These are phyloP conservation scores for Anthracocystis panici-leucophaei DNA, from an alignment of 1,284 basidiomycete genomes.

Conservation along the genomic window DNA sequence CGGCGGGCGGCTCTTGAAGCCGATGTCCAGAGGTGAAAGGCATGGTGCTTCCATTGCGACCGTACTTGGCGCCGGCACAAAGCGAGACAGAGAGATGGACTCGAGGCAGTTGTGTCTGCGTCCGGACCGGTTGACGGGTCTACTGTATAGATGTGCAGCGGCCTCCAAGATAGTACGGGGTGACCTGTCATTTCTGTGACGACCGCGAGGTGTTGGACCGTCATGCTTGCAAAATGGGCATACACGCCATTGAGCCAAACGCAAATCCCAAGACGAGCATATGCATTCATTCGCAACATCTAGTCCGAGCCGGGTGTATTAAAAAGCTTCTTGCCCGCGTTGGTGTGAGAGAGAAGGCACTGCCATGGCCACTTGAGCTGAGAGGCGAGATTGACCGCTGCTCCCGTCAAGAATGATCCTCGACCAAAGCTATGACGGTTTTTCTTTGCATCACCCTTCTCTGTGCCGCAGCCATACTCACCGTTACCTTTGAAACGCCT, in stretches of 20 bases:
- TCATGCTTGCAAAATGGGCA: neutral
- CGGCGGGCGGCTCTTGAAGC: neutral
- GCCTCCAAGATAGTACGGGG: neutral
- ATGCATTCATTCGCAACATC: constrained; percentile 3
- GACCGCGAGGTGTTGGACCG: neutral
- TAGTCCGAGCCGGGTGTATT: neutral
- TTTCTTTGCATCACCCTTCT: neutral
- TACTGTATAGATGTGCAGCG: neutral
- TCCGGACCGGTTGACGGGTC: neutral
- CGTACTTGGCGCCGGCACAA: too few relatives aligned
- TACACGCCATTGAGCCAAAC: neutral
- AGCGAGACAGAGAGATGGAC: neutral
- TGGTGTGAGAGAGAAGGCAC: too few relatives aligned
- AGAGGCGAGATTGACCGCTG: neutral
- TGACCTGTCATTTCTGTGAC: constrained; percentile 18
- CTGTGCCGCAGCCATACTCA: neutral
- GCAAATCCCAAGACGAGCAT: too few relatives aligned
- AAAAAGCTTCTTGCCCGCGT: neutral
- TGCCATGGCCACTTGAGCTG: too few relatives aligned
- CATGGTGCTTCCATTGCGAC: neutral
- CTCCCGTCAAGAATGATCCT: neutral
- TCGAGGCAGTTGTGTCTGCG: neutral
- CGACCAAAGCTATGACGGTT: neutral
- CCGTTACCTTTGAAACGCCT: neutral
- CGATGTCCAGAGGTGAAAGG: neutral